A percentile compares a stretch with the other conserved stretches of the same genome.
Conservation (phyloP, 1,139 yeast species). For the Debaryomyces psychrophilus region DNA sequence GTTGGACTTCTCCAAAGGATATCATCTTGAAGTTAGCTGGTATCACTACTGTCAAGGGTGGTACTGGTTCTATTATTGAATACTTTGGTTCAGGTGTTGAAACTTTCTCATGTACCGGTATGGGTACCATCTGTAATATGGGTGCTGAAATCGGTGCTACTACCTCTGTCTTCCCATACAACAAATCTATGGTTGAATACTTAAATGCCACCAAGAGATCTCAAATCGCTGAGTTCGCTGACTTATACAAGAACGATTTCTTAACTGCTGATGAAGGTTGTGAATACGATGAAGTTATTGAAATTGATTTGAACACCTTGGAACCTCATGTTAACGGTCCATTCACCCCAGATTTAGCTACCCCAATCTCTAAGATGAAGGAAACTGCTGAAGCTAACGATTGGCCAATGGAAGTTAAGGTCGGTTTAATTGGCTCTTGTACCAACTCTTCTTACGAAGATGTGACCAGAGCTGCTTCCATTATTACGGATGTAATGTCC, state of each 20-base stretch:
- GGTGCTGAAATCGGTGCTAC: conserved; percentile 99
- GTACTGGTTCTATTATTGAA: conserved; percentile 97
- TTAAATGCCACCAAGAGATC: conserved; percentile 87
- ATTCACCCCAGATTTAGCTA: conserved; percentile 98
- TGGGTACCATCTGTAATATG: conserved; percentile 99
- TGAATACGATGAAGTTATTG: conserved; percentile 95
- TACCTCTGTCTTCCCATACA: conserved; percentile 97
- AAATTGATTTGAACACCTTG: conserved; percentile 89
- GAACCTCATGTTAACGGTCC: conserved; percentile 99
- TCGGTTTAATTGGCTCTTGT: conserved; percentile 98
- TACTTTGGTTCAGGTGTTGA: conserved; percentile 94
- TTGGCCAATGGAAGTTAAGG: conserved; percentile 95
- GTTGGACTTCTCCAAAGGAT: conserved; percentile 99
- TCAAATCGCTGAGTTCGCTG: conserved; percentile 80
- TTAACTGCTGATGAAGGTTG: conserved; percentile 91
- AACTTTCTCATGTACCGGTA: conserved; percentile 97
- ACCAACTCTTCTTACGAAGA: conserved; percentile 99
- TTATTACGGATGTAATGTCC: conserved; percentile 84
- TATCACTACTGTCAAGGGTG: conserved; percentile 97
- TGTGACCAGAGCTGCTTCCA: conserved; percentile 96
- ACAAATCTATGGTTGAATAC: conserved; percentile 86
- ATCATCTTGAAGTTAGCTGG: conserved; percentile 95
- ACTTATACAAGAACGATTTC: conserved; percentile 72
- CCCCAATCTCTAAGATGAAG: conserved; percentile 92
- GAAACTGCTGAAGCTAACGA: conserved; percentile 84